A percentile compares a stretch with the other conserved stretches of the same genome.
Conservation (phyloP, 1,139 yeast species). For the Citeromyces hawaiiensis region DNA sequence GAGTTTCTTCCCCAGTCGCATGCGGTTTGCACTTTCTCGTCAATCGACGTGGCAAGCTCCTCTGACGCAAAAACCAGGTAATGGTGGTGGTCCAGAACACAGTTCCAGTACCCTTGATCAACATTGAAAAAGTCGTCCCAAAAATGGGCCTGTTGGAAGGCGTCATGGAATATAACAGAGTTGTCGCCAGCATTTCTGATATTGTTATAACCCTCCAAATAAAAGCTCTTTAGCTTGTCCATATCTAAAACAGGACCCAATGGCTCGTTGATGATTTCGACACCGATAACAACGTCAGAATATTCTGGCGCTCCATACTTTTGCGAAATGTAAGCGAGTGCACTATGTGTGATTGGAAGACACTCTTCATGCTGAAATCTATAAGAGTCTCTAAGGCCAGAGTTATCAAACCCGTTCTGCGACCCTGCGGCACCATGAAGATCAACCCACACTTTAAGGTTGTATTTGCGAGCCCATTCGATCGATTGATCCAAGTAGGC, state of each 20-base stretch:
- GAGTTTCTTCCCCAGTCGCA: slow-evolving; percentile 48
- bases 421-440: slow-evolving; percentile 97
- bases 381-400: slow-evolving; percentile 64
- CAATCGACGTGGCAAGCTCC: slow-evolving; percentile 42
- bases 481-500: slow-evolving; percentile 62
- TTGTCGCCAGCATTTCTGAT: slow-evolving; percentile 30
- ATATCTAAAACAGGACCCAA: slow-evolving; percentile 56
- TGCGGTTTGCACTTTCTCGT: slow-evolving; percentile 48
- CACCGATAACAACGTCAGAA: slow-evolving; percentile 66
- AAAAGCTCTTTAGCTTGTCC: slow-evolving; percentile 43
- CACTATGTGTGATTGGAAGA: slow-evolving; percentile 35
- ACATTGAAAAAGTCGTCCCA: slow-evolving; percentile 32
- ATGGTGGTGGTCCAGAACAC: slow-evolving; percentile 80
- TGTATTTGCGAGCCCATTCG: slow-evolving; percentile 53
- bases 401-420: slow-evolving; percentile 93
- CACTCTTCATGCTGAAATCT: slow-evolving; percentile 45
- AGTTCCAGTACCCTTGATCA: slow-evolving; percentile 37
- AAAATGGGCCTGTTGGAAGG: slow-evolving; percentile 44
- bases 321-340: slow-evolving; percentile 29
- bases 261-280: slow-evolving; percentile 86
- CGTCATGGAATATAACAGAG: slow-evolving; percentile 56
- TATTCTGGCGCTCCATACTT: slow-evolving; percentile 59
- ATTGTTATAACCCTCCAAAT: slow-evolving; percentile 36
- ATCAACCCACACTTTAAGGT: slow-evolving; percentile 78
- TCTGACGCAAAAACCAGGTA: slow-evolving; percentile 73